Conservation (phyloP, 2,329 filamentous ascomycete species). For the Madurella fahalii region DNA sequence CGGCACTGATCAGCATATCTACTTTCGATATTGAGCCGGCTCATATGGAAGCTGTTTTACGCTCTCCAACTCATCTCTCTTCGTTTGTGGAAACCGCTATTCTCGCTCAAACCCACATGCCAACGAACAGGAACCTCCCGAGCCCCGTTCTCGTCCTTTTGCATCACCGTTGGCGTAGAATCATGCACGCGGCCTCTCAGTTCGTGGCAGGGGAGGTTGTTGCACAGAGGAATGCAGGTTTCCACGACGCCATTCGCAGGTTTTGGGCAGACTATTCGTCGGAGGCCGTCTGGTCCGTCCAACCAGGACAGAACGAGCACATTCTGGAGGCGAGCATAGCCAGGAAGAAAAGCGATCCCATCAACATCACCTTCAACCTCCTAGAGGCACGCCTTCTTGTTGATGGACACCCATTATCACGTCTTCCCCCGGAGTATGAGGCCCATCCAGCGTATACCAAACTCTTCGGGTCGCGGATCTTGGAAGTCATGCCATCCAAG, state of each 20-base stretch:
- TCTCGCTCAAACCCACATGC: slow-evolving; percentile 8
- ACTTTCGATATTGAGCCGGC: slow-evolving; percentile 42
- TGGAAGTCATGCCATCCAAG: slow-evolving; percentile 43
- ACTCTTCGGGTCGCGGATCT: slow-evolving; percentile 40
- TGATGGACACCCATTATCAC: slow-evolving; percentile 45
- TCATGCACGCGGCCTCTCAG: slow-evolving; percentile 21
- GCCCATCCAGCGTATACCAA: slow-evolving; percentile 35
- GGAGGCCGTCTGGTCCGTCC: slow-evolving; percentile 25
- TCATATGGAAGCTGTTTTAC: slow-evolving; percentile 30
- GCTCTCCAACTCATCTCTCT: slow-evolving; percentile 25
- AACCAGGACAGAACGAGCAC: not conserved
- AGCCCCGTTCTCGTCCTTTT: slow-evolving; percentile 14
- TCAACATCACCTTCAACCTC: slow-evolving; percentile 44
- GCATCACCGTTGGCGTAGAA: slow-evolving; percentile 26
- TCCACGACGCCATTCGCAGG: slow-evolving; percentile 27
- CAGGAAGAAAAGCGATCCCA: not conserved
- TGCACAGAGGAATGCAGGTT: slow-evolving; percentile 9
- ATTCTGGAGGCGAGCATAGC: not conserved
- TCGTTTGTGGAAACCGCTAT: slow-evolving; percentile 16
- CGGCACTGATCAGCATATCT: slow-evolving; percentile 39
- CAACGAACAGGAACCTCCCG: not conserved
- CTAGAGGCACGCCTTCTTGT: slow-evolving; percentile 50
- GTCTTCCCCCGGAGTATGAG: slow-evolving; percentile 45
- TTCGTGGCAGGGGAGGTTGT: slow-evolving; percentile 20
- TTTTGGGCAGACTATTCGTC: slow-evolving; percentile 29